These are phyloP conservation scores for Zychaea mexicana DNA, from an alignment of 371 early-diverging fungal species.

Conservation along the genomic window DNA sequence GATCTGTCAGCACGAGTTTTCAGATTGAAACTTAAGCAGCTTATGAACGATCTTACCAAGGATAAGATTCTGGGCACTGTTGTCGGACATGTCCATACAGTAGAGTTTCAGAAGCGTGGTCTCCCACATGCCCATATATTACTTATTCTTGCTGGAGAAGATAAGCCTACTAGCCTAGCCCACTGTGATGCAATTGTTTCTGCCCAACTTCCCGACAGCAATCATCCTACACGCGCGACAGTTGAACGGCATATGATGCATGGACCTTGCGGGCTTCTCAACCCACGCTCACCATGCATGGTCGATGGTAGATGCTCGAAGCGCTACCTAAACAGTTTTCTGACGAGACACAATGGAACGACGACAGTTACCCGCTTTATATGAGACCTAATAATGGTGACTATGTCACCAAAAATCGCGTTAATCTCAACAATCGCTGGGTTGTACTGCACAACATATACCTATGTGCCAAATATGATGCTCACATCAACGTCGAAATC, in stretches of 20 bases:
- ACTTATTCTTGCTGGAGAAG: not conserved
- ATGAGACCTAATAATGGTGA: not conserved
- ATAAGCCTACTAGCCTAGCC: not conserved
- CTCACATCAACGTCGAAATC: constrained; percentile 43
- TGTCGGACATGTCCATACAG: not conserved
- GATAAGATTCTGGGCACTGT: not conserved
- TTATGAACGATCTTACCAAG: not conserved
- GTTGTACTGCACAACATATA: constrained; percentile 38
- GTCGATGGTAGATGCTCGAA: constrained; percentile 23
- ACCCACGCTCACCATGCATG: constrained; percentile 33
- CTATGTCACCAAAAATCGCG: not conserved
- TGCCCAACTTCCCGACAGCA: not conserved
- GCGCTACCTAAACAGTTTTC: constrained; percentile 21
- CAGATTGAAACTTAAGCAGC: not conserved
- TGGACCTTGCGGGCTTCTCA: constrained; percentile 28
- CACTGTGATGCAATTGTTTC: not conserved
- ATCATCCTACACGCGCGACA: not conserved
- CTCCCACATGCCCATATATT: not conserved
- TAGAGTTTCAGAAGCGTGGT: not conserved
- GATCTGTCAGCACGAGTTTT: constrained; percentile 4
- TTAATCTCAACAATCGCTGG: constrained; percentile 22
- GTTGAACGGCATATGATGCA: constrained; percentile 32
- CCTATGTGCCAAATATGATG: constrained; percentile 37
- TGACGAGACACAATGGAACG: constrained; percentile 1
- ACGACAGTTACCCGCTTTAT: constrained; percentile 6